Base-by-base conservation (phyloP, 345 rosid genomes). In the Fremontodendron californicum region DNA sequence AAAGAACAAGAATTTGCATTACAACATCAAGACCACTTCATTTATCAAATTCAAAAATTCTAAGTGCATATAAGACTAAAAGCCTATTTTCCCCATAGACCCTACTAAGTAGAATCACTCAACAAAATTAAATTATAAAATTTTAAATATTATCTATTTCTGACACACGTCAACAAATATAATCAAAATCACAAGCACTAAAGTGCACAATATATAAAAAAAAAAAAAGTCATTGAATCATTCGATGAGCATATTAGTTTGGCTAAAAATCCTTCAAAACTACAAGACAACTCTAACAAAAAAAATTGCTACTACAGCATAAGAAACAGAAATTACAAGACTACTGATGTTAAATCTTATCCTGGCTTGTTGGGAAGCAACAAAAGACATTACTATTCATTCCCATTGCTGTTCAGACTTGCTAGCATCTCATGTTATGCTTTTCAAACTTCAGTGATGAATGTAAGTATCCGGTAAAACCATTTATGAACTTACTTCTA, bases 21-120 rank as follows among this genome's bases (percentile, higher is more conserved):
- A 78, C 73, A 82, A 54, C 55, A 78, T 27, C 55, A 46, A 69
- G 25, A 49, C 60, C 19, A 29, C 23, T 45, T 13, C 43, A 6
- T 79, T 31, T 9, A 63, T 68, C 42, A 68, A 57, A 74, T 74
- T 66, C 16, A 46, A 39, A 23, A 68, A 29, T 12, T 62, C 51
- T 23, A 45, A 31, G 45, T 39, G 39, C 21, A 60, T 37, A 21
- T 29, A 40, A 43, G 23, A 74, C 40, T 60, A 57, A 42, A 21
- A 40, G 27, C 49, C 7, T 40, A 66, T 43, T 46, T 46, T 46
- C 12, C 12, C 60, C 18, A 29, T 9, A 9, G 40, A 48, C 16
- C 27, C 39, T 48, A 45, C 21, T 3, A 45, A 45, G 60, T 48
- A 49, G 43, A 48, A 70, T 48, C 42, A 48, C 16, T 27, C 60